These are phyloP conservation scores for Austroboletus olivaceoglutinosus DNA, from an alignment of 1,284 basidiomycete species.

Conservation along the genomic window DNA sequence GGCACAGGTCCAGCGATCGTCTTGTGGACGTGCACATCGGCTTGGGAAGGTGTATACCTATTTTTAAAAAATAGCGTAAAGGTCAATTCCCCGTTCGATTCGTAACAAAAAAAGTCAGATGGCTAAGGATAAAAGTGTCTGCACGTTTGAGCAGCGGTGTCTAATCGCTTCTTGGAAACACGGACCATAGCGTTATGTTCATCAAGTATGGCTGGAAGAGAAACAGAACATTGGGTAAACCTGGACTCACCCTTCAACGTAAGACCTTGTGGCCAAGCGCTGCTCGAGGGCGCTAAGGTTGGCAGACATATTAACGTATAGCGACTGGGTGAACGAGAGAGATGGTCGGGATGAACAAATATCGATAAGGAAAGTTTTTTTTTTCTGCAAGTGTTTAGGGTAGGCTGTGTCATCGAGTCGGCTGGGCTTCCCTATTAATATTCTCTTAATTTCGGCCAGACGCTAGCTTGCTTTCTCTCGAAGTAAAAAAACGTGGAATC, in stretches of 20 bases:
- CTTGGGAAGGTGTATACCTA: slow-evolving; percentile 94
- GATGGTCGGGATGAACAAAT: slow-evolving; percentile 25
- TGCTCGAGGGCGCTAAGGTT: slow-evolving; percentile 78
- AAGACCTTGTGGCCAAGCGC: slow-evolving; percentile 83
- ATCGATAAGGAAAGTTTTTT: slow-evolving; percentile 26
- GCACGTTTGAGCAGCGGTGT: slow-evolving; percentile 86
- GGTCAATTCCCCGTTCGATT: slow-evolving; percentile 10
- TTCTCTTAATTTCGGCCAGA: no score
- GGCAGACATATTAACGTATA: slow-evolving; percentile 56
- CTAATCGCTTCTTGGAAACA: slow-evolving; percentile 99
- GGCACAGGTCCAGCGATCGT: slow-evolving; percentile 66
- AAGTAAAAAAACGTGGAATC: not conserved
- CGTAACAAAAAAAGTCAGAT: slow-evolving; percentile 59
- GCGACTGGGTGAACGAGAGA: slow-evolving; percentile 23
- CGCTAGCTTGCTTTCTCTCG: not conserved
- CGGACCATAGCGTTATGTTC: slow-evolving; percentile 91
- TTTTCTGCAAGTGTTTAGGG: slow-evolving; percentile 30
- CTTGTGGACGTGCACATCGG: slow-evolving; percentile 95
- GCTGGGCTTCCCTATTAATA: no score
- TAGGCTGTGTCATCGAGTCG: slow-evolving; percentile 19
- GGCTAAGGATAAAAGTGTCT: slow-evolving; percentile 77
- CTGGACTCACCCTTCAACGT: slow-evolving; percentile 84
- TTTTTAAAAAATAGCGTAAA: slow-evolving; percentile 10
- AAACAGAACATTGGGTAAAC: slow-evolving; percentile 21
- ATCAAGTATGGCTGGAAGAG: slow-evolving; percentile 51